phyloP scores from a whole-genome alignment of 2,329 filamentous ascomycete species.

The Neonectria faginata region DNA sequence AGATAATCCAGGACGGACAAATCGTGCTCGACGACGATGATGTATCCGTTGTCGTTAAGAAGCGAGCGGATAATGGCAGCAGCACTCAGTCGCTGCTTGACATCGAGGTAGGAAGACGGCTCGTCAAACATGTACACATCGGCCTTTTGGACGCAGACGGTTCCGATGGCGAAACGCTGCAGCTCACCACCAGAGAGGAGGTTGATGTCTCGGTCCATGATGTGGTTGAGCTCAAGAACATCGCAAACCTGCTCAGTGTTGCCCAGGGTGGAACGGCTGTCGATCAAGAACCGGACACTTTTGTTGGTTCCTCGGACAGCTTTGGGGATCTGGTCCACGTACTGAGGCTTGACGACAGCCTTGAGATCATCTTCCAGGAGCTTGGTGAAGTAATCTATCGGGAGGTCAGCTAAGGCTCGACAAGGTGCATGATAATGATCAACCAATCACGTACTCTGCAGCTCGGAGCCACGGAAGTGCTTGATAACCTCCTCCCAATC shows the following conservation, averaged over 20 bases:
- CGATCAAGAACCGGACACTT: conserved; percentile 82
- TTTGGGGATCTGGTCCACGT: conserved; percentile 97
- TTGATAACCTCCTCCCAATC: conserved; percentile 99
- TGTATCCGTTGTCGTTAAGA: conserved; percentile 88
- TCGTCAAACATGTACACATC: conserved; percentile 99
- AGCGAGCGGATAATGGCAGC: conserved; percentile 93
- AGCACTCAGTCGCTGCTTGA: conserved; percentile 96
- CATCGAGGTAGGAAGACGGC: conserved; percentile 98
- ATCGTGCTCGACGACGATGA: conserved; percentile 99
- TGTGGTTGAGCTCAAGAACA: conserved; percentile 86
- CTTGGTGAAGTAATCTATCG: conserved; percentile 93
- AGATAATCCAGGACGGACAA: conserved; percentile 98
- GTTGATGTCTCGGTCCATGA: conserved; percentile 90
- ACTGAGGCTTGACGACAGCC: conserved; percentile 98
- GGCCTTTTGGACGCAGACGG: conserved; percentile 94
- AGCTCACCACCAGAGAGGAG: conserved; percentile 96
- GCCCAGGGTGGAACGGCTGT: conserved; percentile 78
- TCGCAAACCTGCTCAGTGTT: conserved; percentile 87
- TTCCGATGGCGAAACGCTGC: conserved; percentile 96
- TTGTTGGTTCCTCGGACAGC: conserved; percentile 87
- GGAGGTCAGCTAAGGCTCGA: conserved; percentile 1
- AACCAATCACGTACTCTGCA: conserved; percentile 79
- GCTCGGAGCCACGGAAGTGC: conserved; percentile 96
- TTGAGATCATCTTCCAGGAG: conserved; percentile 96
- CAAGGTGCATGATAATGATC: background rate